Evolutionary conservation across 768 basidiomycete genomes (phyloP).

Genomic region (Lactarius hatsudake): DNA sequence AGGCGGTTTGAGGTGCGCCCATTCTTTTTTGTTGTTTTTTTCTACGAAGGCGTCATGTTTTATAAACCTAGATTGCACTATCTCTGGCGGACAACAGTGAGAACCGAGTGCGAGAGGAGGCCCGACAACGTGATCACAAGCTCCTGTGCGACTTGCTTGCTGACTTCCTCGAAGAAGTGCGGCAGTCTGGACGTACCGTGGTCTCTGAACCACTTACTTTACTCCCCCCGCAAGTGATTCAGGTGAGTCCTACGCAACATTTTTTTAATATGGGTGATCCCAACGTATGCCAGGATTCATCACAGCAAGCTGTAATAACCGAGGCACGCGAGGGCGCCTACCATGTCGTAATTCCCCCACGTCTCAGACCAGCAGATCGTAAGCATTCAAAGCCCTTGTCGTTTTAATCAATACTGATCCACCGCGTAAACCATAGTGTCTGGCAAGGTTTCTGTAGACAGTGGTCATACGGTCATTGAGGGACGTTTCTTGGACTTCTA

Average conservation of each 20-base stretch:
- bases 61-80: conserved; percentile 7
- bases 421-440: conserved; percentile 9
- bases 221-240: neutral
- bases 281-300: neutral
- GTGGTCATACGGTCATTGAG: conserved; percentile 34
- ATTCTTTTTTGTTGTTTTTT: too few relatives aligned
- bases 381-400: neutral
- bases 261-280: neutral
- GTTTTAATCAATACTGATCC: neutral
- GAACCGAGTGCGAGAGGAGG: neutral
- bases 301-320: neutral
- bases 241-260: neutral
- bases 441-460: conserved; percentile 36
- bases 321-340: neutral
- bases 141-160: conserved; percentile 1
- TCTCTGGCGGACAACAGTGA: neutral
- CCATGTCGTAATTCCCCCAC: neutral
- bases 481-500: conserved; percentile 44
- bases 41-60: neutral
- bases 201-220: neutral
- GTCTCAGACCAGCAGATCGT: conserved; percentile 5
- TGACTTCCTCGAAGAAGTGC: conserved; percentile 2
- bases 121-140: neutral
- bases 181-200: neutral
- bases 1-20: conserved; percentile 39